Evolutionary conservation across 106 monocot genomes (phyloP).

Genomic region (Dendrobium chrysotoxum): DNA sequence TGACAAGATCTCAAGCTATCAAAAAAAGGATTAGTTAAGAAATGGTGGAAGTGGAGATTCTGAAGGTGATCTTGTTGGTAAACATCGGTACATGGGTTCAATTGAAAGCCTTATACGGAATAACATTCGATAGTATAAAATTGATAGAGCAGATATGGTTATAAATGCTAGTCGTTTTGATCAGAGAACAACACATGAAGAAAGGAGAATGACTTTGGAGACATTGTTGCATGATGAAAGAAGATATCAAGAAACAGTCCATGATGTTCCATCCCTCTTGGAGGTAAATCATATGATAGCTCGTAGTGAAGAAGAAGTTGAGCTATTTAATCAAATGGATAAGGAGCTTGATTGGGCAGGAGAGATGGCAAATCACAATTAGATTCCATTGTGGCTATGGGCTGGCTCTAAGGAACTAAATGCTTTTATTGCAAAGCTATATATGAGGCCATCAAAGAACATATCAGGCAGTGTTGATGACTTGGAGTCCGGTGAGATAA

Average conservation of each 20-base stretch:
- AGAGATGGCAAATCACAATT: slow-evolving; percentile 73
- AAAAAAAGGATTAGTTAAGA: slow-evolving; percentile 90
- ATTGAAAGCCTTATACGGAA: slow-evolving; percentile 93
- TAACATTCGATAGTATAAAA: slow-evolving; percentile 95
- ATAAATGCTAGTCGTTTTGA: slow-evolving; percentile 99
- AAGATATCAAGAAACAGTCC: slow-evolving; percentile 83
- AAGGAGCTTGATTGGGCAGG: slow-evolving; percentile 88
- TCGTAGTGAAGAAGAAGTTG: slow-evolving; percentile 79
- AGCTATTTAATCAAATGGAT: slow-evolving; percentile 98
- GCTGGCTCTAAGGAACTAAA: slow-evolving; percentile 65
- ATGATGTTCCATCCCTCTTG: slow-evolving; percentile 90
- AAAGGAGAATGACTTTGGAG: slow-evolving; percentile 91
- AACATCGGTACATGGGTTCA: slow-evolving; percentile 86
- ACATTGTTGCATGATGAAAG: slow-evolving; percentile 93
- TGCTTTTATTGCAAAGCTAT: slow-evolving; percentile 46
- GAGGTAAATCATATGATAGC: slow-evolving; percentile 97
- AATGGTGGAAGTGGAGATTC: slow-evolving; percentile 70
- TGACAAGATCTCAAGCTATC: slow-evolving; percentile 79
- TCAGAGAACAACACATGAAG: slow-evolving; percentile 96
- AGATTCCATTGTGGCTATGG: slow-evolving; percentile 89
- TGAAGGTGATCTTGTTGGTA: slow-evolving; percentile 90
- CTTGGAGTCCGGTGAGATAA: slow-evolving; percentile 27
- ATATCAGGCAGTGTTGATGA: slow-evolving; percentile 31
- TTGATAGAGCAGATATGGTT: slow-evolving; percentile 96
- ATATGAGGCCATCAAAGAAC: slow-evolving; percentile 82